These are phyloP conservation scores for Phaeolepiota aurea DNA, from an alignment of 768 basidiomycete genomes.

Conservation along the genomic window DNA sequence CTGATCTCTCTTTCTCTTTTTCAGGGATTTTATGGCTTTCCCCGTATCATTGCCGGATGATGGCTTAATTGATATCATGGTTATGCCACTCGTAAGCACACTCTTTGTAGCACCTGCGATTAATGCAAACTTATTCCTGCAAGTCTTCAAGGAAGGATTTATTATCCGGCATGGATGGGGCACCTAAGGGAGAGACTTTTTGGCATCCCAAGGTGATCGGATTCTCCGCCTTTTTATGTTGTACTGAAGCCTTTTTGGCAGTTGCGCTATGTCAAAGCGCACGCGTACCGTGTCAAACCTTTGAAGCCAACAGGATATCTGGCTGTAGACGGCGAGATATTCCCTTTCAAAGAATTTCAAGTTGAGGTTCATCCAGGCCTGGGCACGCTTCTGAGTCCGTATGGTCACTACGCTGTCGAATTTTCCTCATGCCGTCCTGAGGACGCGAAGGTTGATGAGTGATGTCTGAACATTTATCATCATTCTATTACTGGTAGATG, in stretches of 20 bases:
- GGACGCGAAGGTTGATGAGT: no score
- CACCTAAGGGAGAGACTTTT: conserved; percentile 49
- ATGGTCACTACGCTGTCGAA: conserved; percentile 51
- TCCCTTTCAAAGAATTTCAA: conserved; percentile 67
- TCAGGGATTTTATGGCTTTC: conserved; percentile 73
- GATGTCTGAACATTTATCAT: no score
- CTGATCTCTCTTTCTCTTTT: no score
- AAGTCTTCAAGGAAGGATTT: conserved; percentile 45
- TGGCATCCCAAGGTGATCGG: conserved; percentile 52
- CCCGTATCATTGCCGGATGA: conserved; percentile 77
- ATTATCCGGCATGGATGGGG: conserved; percentile 48
- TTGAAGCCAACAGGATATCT: conserved; percentile 43
- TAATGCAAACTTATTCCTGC: neutral
- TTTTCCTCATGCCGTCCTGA: conserved; percentile 25
- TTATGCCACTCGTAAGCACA: conserved; percentile 52
- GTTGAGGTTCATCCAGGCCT: conserved; percentile 68
- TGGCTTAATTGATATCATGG: conserved; percentile 65
- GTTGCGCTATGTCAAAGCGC: conserved; percentile 67
- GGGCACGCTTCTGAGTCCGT: conserved; percentile 57
- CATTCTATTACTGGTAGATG: no score
- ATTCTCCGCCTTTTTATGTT: conserved; percentile 1
- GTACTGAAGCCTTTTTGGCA: conserved; percentile 15
- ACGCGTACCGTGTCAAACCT: conserved; percentile 67
- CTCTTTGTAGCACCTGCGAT: conserved; percentile 1
- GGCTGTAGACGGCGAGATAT: conserved; percentile 72